Base-by-base conservation (phyloP, 2,329 filamentous ascomycete genomes). In the Cladosporium oxysporum region DNA sequence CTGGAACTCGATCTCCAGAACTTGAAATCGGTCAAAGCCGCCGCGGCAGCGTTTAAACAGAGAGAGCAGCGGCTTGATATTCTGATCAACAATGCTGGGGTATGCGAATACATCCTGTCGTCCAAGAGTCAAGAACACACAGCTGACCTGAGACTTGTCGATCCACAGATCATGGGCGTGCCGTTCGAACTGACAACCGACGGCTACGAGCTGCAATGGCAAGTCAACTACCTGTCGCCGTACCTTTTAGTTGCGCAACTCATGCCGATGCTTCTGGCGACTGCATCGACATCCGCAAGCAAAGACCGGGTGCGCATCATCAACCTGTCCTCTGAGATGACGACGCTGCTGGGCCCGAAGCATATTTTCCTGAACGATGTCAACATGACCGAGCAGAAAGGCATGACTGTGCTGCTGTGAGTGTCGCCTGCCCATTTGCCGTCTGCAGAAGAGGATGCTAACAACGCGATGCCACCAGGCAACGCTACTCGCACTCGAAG, bases 161-260 rank as follows among this genome's bases (percentile, higher is more conserved):
- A 3, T 2, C 5, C 21, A 1, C 29, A 63, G 61, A 47, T 63
- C 61, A 63, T 63, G 61, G 35, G 31, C 49, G 61, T 63, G 21
- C 61, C 61, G 3, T 63, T 31, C 29, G 37, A 47, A n/a, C 33
- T 63, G 2, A 63, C 61, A 21, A 33, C 14, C n/a, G 61, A 63
- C 33, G 61, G 50, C 7, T 63, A 55, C 37, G 61, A 63, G 12
- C 23, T 28, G 11, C 61, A 63, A 28, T 63, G 61, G 61, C 61
- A 63, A 57, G 61, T 63, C 50, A 63, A 63, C 41, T 63, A 63
- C 41, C 49, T 63, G 12, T 18, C 61, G 16, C 61, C 61, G 21
- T 57, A 55, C 41, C 29, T 63, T 23, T 33, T 63, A 16, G 31
- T 31, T 5, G 44, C 28, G 6, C 14, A 47, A 23, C 49, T 63